Evolutionary conservation across 1,284 basidiomycete species (phyloP), one percentile per base, ranked within the genome.

Genomic region (Xerocomus nothofagi): DNA sequence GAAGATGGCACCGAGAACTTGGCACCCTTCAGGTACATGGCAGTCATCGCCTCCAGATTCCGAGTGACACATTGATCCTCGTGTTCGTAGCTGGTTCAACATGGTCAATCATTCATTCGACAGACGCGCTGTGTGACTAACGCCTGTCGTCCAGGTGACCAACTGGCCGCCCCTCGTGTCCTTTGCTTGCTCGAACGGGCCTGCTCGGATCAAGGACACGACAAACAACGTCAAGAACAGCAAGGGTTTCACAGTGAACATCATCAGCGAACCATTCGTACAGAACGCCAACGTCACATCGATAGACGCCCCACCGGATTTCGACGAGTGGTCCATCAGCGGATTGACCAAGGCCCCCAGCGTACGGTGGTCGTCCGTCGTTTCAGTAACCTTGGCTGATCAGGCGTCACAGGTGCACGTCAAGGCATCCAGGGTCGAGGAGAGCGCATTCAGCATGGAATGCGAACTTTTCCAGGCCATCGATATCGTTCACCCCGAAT

Each of bases 371-470:
- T 7, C 7, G 3, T 6, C 9, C 11, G 3, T 24, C 29, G 8
- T 34, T 4, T 2, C n/a, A 26, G 4, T 12, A 12, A 3, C 6
- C 26, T 6, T 20, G 26, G 12, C 21, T 50, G 24, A 58, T 24
- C 21, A 2, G 4, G 15, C 15, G 6, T 49, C 14, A 12, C 37
- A 80, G 78, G 67, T 72, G 21, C 69, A 75, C 36, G 77, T 87
- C 44, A 79, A 80, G 60, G 75, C 84, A 7, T 74, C 86, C 10
- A 72, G 86, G 26, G 84, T 88, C 18, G 83, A 77, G 53, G 88
- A 90, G 65, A 80, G 83, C 43, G 83, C 81, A 0, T 85, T 88
- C 63, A 77, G 77, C 39, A 81, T 88, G 80, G 86, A 88, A 67
- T 88, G 83, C 65, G 78, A 78, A 70, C 66, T 80, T n/a, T 67